Percentiles rank a stretch among this genome's conserved stretches.
Conservation (phyloP, 371 early-diverging fungal genomes). For the Actinomortierella wolfii region DNA sequence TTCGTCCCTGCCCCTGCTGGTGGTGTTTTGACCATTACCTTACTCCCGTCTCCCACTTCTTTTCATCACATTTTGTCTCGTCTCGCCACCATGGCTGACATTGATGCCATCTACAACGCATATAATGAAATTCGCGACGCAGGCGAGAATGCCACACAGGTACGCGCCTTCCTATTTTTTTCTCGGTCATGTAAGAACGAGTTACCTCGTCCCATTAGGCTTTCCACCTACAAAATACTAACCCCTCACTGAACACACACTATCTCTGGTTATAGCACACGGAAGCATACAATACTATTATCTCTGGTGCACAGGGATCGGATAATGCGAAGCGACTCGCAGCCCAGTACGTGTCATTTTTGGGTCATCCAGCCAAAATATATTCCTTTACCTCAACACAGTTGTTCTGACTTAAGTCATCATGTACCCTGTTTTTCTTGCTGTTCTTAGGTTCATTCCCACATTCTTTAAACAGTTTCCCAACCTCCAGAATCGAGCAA, state of each 20-base stretch:
- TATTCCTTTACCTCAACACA: too few species aligned
- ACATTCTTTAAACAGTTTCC: slow-evolving; percentile 47
- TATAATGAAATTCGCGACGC: slow-evolving; percentile 45
- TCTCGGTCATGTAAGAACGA: too few species aligned
- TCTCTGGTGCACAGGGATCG: slow-evolving; percentile 39
- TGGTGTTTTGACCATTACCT: background rate
- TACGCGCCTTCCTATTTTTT: slow-evolving; percentile 3
- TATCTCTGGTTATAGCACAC: slow-evolving; percentile 12
- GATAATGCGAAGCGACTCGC: slow-evolving; percentile 38
- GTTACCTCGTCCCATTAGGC: background rate
- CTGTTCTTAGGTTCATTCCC: slow-evolving; percentile 38
- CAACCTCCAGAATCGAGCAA: slow-evolving; percentile 34
- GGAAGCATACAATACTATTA: slow-evolving; percentile 37
- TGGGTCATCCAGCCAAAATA: too few species aligned
- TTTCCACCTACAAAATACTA: background rate
- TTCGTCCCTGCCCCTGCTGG: too few species aligned
- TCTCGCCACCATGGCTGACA: slow-evolving; percentile 25
- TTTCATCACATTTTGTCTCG: too few species aligned
- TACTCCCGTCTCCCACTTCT: background rate
- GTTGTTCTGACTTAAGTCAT: too few species aligned
- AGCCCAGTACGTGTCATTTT: slow-evolving; percentile 25
- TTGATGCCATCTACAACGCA: slow-evolving; percentile 44
- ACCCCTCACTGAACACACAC: background rate
- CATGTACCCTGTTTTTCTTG: too few species aligned
- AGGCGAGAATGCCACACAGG: slow-evolving; percentile 35